These are phyloP conservation scores for Myrmaecium sp. DNA, from an alignment of 2,329 filamentous ascomycete species.

Conservation along the genomic window DNA sequence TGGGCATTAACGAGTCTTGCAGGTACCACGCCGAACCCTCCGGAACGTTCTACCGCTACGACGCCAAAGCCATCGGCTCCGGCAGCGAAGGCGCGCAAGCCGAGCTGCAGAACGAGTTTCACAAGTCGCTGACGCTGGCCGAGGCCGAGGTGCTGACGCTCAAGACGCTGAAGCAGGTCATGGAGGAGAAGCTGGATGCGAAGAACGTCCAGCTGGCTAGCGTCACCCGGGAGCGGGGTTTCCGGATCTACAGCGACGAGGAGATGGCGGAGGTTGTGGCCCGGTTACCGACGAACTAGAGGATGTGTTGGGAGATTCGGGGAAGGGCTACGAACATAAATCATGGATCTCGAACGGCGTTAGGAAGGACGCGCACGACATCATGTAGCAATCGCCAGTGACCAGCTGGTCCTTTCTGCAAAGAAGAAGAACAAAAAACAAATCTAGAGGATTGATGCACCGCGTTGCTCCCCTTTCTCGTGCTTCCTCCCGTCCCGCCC, in stretches of 20 bases:
- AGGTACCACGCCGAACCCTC: conserved; percentile 94
- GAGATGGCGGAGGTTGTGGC: conserved; percentile 92
- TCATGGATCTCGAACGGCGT: too few relatives aligned
- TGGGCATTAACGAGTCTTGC: conserved; percentile 2
- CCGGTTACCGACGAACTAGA: conserved; percentile 43
- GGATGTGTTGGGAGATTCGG: background rate
- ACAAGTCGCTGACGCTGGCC: conserved; percentile 84
- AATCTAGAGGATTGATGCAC: too few relatives aligned
- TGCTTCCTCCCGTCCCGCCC: too few relatives aligned
- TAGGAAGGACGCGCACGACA: too few relatives aligned
- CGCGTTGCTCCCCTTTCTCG: too few relatives aligned
- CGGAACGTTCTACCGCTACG: conserved; percentile 97
- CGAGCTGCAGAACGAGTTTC: conserved; percentile 96
- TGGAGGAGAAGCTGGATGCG: conserved; percentile 98
- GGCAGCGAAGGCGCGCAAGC: conserved; percentile 95
- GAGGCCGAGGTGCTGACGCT: conserved; percentile 91
- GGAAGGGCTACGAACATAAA: too few relatives aligned
- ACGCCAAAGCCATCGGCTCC: conserved; percentile 95
- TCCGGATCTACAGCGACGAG: conserved; percentile 95
- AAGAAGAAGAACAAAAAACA: too few relatives aligned
- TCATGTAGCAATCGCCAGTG: too few relatives aligned
- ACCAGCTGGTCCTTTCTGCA: too few relatives aligned
- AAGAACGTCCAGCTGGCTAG: conserved; percentile 98
- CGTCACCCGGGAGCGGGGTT: conserved; percentile 93
- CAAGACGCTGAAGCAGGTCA: conserved; percentile 98